phyloP scores from a whole-genome alignment of 2,329 filamentous ascomycete genomes.

The Ophiostoma pallidulum region DNA sequence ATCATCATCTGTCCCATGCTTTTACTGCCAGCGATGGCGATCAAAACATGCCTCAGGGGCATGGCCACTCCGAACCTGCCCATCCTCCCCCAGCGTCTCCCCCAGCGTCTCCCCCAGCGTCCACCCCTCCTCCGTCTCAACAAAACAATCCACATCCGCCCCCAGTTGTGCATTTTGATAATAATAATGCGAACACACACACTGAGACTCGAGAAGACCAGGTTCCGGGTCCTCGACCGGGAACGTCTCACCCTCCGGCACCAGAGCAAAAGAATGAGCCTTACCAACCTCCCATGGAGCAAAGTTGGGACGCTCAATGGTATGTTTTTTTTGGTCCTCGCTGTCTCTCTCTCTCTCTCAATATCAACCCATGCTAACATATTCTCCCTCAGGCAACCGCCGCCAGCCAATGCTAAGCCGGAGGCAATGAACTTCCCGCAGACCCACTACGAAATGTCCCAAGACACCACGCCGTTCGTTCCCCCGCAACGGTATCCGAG shows the following conservation, averaged over 20 bases:
- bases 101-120: not conserved
- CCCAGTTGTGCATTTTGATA: constrained; percentile 25
- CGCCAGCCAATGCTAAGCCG: constrained; percentile 59
- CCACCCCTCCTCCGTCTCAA: constrained; percentile 4
- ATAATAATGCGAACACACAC: constrained; percentile 33
- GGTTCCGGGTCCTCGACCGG: constrained; percentile 22
- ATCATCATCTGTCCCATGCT: constrained; percentile 16
- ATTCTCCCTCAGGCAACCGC: constrained; percentile 43
- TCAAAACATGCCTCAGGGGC: constrained; percentile 6
- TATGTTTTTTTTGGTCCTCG: constrained; percentile 28
- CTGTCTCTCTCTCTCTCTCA: not conserved
- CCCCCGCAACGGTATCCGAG: constrained; percentile 70
- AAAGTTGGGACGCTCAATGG: constrained; percentile 47
- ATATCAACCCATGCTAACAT: constrained; percentile 15
- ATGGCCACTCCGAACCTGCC: not conserved
- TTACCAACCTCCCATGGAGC: constrained; percentile 22
- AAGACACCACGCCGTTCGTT: constrained; percentile 63
- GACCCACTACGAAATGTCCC: constrained; percentile 75
- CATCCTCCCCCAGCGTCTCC: not conserved
- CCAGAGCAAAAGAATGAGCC: constrained; percentile 26
- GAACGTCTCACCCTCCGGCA: constrained; percentile 29
- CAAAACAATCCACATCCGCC: constrained; percentile 18
- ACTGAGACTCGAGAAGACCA: constrained; percentile 39
- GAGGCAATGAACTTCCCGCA: constrained; percentile 79
- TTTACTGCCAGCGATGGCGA: no score